phyloP scores from a whole-genome alignment of 352 stramenopile species.

The Thalassiosira hispida region DNA sequence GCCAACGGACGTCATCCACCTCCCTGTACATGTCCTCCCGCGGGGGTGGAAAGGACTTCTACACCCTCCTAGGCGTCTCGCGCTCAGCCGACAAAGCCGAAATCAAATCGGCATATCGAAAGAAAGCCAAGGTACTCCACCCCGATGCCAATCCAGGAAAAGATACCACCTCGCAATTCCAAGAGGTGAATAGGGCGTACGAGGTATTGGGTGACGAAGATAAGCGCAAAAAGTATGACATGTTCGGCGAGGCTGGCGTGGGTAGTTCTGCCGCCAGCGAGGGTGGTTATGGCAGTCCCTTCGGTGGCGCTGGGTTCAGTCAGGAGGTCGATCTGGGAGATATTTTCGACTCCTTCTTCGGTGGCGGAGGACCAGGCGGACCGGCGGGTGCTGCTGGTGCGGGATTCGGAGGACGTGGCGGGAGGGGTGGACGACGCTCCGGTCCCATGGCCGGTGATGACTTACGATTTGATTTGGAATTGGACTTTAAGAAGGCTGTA shows the following conservation, averaged over 20 bases:
- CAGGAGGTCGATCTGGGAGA: conserved; percentile 85
- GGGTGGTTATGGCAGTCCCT: conserved; percentile 60
- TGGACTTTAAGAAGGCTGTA: conserved; percentile 85
- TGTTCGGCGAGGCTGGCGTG: conserved; percentile 88
- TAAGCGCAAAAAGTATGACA: conserved; percentile 92
- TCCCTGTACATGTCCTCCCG: conserved; percentile 75
- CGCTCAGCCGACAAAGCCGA: conserved; percentile 89
- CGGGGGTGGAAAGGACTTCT: conserved; percentile 90
- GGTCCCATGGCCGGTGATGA: conserved; percentile 81
- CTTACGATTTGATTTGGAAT: conserved; percentile 82
- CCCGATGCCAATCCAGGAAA: conserved; percentile 86
- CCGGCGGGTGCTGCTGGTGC: conserved; percentile 11
- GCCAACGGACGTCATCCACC: conserved; percentile 9
- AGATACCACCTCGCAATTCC: conserved; percentile 92
- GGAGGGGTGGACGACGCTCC: conserved; percentile 33
- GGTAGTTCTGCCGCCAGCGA: conserved; percentile 77
- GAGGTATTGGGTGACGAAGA: conserved; percentile 92
- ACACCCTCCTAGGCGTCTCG: conserved; percentile 90
- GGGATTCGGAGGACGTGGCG: conserved; percentile 44
- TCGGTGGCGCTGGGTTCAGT: conserved; percentile 70
- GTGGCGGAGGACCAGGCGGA: conserved; percentile 62
- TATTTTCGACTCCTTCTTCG: conserved; percentile 88
- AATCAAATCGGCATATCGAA: conserved; percentile 97
- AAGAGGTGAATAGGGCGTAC: conserved; percentile 94
- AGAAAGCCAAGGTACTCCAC: conserved; percentile 84